Conservation (phyloP, 2,329 filamentous ascomycete genomes). For the Herpotrichia juniperi region DNA sequence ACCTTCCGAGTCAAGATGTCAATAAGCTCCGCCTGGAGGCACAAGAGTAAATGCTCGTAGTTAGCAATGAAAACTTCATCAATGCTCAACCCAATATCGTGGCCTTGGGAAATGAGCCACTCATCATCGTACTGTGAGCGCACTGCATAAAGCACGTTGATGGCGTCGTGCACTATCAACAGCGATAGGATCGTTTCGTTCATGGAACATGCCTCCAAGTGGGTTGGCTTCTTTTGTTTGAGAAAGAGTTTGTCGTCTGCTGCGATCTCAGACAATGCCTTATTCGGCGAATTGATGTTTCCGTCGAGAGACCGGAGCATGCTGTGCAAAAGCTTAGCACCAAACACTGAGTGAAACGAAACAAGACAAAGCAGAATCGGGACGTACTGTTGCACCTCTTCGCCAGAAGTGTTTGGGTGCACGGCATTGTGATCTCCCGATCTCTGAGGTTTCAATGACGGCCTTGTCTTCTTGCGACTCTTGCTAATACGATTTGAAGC, state of each 20-base stretch:
- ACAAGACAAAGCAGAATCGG: conserved; percentile 25
- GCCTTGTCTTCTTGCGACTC: conserved; percentile 26
- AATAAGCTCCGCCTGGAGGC: conserved; percentile 44
- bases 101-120: conserved; percentile 39
- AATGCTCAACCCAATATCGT: conserved; percentile 32
- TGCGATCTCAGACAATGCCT: conserved; percentile 36
- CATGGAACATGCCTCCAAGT: conserved; percentile 30
- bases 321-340: conserved; percentile 37
- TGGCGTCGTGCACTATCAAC: conserved; percentile 37
- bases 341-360: conserved; percentile 30
- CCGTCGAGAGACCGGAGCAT: conserved; percentile 36
- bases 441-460: conserved; percentile 25
- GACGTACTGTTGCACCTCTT: conserved; percentile 46
- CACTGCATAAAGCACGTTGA: conserved; percentile 33
- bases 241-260: conserved; percentile 42
- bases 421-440: conserved; percentile 29
- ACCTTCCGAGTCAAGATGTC: conserved; percentile 35
- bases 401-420: conserved; percentile 37
- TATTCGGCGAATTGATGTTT: conserved; percentile 20
- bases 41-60: conserved; percentile 50
- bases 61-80: conserved; percentile 50
- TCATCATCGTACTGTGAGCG: conserved; percentile 33
- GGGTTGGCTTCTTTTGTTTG: conserved; percentile 34
- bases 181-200: conserved; percentile 34
- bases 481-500: conserved; percentile 31